phyloP scores from a whole-genome alignment of 345 rosid species.

The Salix dunnii region DNA sequence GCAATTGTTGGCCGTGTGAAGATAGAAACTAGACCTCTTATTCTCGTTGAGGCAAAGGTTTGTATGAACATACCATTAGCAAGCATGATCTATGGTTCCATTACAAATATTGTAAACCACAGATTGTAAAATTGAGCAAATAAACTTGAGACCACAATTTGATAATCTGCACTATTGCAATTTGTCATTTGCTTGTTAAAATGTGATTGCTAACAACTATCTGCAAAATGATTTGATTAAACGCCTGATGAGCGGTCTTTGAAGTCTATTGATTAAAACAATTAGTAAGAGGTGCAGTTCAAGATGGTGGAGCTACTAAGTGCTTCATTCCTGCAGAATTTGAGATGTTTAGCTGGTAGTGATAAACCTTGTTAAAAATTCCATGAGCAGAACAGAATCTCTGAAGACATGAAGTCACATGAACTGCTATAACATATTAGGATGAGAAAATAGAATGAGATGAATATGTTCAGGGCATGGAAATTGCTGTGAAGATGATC shows the following conservation, averaged over 20 bases:
- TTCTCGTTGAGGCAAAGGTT: constrained; percentile 80
- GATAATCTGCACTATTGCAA: not conserved
- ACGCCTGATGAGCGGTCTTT: too few relatives aligned
- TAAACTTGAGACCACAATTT: not conserved
- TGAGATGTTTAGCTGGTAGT: constrained; percentile 6
- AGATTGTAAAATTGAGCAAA: not conserved
- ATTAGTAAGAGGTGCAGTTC: too few relatives aligned
- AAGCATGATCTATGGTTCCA: not conserved
- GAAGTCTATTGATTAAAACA: too few relatives aligned
- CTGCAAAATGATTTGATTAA: too few relatives aligned
- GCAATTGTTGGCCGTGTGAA: constrained; percentile 80
- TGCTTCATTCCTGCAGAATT: not conserved
- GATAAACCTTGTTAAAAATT: not conserved
- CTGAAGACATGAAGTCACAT: not conserved
- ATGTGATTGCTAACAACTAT: too few relatives aligned
- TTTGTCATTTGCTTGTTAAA: not conserved
- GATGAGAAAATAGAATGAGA: not conserved
- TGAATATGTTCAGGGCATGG: not conserved
- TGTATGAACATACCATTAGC: not conserved
- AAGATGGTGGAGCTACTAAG: too few relatives aligned
- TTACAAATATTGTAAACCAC: not conserved
- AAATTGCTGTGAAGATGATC: not conserved
- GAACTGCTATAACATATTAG: not conserved
- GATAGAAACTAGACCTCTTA: constrained; percentile 73
- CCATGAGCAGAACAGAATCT: not conserved